Conservation (phyloP, 768 basidiomycete genomes). For the Tylopilus sp. region DNA sequence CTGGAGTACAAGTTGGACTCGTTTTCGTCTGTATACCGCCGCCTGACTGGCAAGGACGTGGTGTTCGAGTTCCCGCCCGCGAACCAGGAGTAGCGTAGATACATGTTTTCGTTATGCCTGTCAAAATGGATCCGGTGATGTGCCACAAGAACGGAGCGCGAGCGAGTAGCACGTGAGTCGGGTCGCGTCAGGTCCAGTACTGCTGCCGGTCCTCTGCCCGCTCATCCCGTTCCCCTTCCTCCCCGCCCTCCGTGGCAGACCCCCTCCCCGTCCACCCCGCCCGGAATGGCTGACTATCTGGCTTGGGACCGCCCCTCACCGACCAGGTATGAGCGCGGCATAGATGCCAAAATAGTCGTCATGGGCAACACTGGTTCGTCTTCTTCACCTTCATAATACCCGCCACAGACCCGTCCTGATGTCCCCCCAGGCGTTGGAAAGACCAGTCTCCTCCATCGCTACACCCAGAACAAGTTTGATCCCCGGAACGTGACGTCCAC, state of each 20-base stretch:
- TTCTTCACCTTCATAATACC: conserved; percentile 9
- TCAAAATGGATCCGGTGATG: conserved; percentile 35
- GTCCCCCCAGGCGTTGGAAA: conserved; percentile 74
- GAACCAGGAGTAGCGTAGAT: conserved; percentile 55
- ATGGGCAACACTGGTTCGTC: conserved; percentile 75
- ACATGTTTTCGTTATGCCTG: conserved; percentile 25
- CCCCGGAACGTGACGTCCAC: conserved; percentile 87
- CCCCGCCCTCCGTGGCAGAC: conserved; percentile 49
- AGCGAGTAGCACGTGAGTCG: conserved; percentile 28
- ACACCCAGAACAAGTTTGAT: conserved; percentile 88
- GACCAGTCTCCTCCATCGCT: conserved; percentile 86
- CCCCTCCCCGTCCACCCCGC: conserved; percentile 21
- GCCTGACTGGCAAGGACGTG: conserved; percentile 95
- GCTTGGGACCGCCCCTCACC: conserved; percentile 63
- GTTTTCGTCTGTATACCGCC: conserved; percentile 95
- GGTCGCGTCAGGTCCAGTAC: conserved; percentile 30
- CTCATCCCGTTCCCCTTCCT: conserved; percentile 29
- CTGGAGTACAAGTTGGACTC: conserved; percentile 99
- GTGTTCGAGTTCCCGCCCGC: conserved; percentile 88
- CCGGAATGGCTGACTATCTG: conserved; percentile 54
- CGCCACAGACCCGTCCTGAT: conserved; percentile 17
- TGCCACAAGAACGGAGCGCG: conserved; percentile 24
- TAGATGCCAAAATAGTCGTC: conserved; percentile 94
- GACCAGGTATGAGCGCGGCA: conserved; percentile 74
- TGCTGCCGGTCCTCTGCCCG: conserved; percentile 26